Percentiles rank a stretch among this genome's conserved stretches.
phyloP scores from a whole-genome alignment of 805 yeast genomes.

The Nakazawaea holstii region DNA sequence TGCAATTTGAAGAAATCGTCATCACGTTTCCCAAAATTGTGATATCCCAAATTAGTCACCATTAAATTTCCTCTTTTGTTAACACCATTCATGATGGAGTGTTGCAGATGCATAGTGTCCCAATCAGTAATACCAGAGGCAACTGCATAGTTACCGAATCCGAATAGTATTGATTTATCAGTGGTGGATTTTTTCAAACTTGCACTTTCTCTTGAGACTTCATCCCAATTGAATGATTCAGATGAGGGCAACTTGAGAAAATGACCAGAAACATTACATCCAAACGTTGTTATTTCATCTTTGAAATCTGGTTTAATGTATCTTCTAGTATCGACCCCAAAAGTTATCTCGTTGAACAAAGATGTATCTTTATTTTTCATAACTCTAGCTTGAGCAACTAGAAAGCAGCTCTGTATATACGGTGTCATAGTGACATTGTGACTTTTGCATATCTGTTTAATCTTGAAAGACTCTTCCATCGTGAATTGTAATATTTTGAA shows the following conservation, averaged over 20 bases:
- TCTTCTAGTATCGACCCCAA: slow-evolving; percentile 7
- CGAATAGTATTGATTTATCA: background rate
- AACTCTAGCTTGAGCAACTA: background rate
- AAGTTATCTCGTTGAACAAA: background rate
- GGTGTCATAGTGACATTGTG: slow-evolving; percentile 3
- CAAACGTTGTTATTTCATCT: background rate
- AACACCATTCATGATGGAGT: background rate
- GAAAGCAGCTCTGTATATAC: slow-evolving; percentile 2
- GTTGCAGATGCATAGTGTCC: background rate
- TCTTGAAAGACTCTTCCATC: background rate
- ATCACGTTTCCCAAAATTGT: background rate
- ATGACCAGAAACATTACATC: slow-evolving; percentile 5
- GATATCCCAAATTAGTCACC: slow-evolving; percentile 8
- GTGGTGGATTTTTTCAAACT: background rate
- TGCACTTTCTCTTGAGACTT: background rate
- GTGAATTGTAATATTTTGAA: background rate
- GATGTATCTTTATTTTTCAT: background rate
- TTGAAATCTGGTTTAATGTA: background rate
- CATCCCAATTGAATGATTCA: background rate
- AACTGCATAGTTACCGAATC: background rate
- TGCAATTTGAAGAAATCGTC: background rate
- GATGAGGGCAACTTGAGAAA: background rate
- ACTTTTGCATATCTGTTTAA: background rate
- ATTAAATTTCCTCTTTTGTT: slow-evolving; percentile 2
- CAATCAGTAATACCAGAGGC: background rate